Evolutionary conservation across 495 filamentous ascomycete species (phyloP).

Genomic region (Trichoderma virens): DNA sequence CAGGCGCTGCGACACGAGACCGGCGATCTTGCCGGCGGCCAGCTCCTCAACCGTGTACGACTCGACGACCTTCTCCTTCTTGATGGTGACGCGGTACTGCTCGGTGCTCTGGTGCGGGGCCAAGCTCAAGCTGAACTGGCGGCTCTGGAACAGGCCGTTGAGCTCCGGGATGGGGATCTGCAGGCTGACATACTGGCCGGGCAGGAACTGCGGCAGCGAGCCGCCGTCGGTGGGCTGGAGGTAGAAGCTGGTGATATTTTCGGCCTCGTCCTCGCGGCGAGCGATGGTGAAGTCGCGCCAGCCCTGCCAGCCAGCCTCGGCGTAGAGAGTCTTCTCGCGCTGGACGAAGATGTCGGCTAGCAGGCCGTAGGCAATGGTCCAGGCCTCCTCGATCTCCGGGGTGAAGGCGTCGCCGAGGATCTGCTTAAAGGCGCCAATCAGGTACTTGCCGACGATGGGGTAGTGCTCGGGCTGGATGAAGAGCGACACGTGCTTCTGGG

Average conservation of each 20-base stretch:
- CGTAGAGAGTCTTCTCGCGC: constrained; percentile 53
- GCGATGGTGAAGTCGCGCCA: constrained; percentile 62
- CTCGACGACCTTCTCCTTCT: constrained; percentile 45
- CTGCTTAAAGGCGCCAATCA: constrained; percentile 59
- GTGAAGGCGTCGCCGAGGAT: constrained; percentile 63
- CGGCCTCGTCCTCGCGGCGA: constrained; percentile 51
- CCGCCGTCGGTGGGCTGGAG: constrained; percentile 53
- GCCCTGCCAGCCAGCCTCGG: constrained; percentile 47
- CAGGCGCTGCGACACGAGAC: constrained; percentile 62
- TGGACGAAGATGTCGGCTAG: constrained; percentile 60
- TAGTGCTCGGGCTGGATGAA: constrained; percentile 63
- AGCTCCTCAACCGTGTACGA: constrained; percentile 17
- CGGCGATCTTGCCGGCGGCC: constrained; percentile 32
- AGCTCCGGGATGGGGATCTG: constrained; percentile 50
- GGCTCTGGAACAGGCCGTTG: constrained; percentile 47
- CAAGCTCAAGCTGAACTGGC: constrained; percentile 67
- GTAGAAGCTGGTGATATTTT: constrained; percentile 57
- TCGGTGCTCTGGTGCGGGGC: constrained; percentile 36
- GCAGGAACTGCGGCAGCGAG: constrained; percentile 52
- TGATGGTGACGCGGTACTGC: constrained; percentile 64
- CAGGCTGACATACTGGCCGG: constrained; percentile 65
- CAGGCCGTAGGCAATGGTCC: constrained; percentile 56
- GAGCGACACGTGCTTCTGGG: constrained; percentile 67
- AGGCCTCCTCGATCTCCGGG: constrained; percentile 57
- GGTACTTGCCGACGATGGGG: constrained; percentile 57